phyloP scores from a whole-genome alignment of 352 stramenopile species.

The Pythium graminicola region DNA sequence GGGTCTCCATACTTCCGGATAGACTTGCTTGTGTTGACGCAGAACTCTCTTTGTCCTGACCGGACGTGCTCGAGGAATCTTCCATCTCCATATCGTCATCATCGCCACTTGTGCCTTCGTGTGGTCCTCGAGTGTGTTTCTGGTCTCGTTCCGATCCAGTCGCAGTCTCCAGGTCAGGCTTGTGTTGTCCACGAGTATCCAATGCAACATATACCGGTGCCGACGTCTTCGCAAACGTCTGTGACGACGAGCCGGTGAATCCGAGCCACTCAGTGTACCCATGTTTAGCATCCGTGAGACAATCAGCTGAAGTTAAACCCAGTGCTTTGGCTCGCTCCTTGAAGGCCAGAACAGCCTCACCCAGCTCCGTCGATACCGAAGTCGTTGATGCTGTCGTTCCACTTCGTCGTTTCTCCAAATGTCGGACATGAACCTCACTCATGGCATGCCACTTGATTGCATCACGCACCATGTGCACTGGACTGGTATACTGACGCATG shows the following conservation, averaged over 20 bases:
- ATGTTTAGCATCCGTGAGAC: not conserved
- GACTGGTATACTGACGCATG: constrained; percentile 33
- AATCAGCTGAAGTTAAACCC: constrained; percentile 2
- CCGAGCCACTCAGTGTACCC: constrained; percentile 13
- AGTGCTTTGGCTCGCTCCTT: constrained; percentile 6
- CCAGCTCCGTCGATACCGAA: not conserved
- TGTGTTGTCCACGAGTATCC: constrained; percentile 32
- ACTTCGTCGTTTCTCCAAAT: constrained; percentile 19
- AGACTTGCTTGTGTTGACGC: not conserved
- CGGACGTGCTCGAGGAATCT: not conserved
- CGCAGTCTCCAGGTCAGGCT: not conserved
- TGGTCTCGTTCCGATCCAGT: not conserved
- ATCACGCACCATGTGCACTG: constrained; percentile 38
- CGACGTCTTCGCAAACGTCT: constrained; percentile 7
- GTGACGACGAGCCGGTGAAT: not conserved
- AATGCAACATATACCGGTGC: constrained; percentile 53
- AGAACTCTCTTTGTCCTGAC: not conserved
- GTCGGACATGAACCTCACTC: constrained; percentile 39
- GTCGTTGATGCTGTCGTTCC: not conserved
- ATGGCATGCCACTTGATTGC: constrained; percentile 50
- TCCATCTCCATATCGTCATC: constrained; percentile 16
- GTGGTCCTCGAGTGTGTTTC: not conserved
- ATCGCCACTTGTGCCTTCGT: not conserved
- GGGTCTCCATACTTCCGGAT: not conserved
- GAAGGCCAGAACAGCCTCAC: constrained; percentile 9